A percentile compares a stretch with the other conserved stretches of the same genome.
phyloP scores from a whole-genome alignment of 805 yeast species.

The Pichia cabralensis region DNA sequence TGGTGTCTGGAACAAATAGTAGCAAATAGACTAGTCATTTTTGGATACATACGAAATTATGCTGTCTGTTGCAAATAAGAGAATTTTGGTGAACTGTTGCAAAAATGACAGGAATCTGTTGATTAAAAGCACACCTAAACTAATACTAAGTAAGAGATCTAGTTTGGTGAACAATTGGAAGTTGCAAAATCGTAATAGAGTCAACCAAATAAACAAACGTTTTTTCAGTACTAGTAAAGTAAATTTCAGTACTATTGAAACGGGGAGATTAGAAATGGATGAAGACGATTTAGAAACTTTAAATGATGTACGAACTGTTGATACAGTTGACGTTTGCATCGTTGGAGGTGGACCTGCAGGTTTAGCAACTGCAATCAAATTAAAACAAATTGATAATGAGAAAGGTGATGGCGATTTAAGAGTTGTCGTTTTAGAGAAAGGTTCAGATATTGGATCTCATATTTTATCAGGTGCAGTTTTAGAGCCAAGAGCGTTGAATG shows the following conservation, averaged over 20 bases:
- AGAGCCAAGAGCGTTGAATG: constrained; percentile 82
- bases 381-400: constrained; percentile 71
- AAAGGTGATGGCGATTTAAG: constrained; percentile 52
- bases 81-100: too few relatives aligned
- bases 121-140: too few relatives aligned
- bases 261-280: constrained; percentile 20
- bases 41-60: too few relatives aligned
- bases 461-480: constrained; percentile 89
- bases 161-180: too few relatives aligned
- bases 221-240: neutral
- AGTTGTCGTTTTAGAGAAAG: constrained; percentile 86
- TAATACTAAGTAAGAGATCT: too few relatives aligned
- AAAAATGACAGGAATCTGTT: too few relatives aligned
- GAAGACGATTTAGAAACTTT: constrained; percentile 38
- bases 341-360: constrained; percentile 99
- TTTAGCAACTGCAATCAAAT: constrained; percentile 79
- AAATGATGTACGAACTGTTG: constrained; percentile 64
- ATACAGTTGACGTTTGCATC: constrained; percentile 86
- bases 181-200: too few relatives aligned
- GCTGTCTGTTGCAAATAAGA: too few relatives aligned
- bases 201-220: too few relatives aligned
- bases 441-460: constrained; percentile 88
- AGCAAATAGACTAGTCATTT: too few relatives aligned
- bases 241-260: constrained; percentile 15
- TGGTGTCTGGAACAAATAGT: too few relatives aligned